phyloP scores from a whole-genome alignment of 2,329 filamentous ascomycete genomes.

The Colletotrichum phormii region DNA sequence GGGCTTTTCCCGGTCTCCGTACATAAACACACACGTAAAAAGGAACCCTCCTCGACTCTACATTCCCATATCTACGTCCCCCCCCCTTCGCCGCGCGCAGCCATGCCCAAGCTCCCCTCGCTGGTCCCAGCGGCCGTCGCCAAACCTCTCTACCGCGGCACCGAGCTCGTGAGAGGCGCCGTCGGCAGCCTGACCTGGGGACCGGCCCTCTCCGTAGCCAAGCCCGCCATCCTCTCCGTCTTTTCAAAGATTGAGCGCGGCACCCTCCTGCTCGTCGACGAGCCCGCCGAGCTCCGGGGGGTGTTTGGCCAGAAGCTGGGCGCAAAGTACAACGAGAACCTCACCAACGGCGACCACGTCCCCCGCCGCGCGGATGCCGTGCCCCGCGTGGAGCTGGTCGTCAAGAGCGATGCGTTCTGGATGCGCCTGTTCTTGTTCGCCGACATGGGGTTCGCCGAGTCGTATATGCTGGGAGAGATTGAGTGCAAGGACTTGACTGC shows the following conservation, averaged over 20 bases:
- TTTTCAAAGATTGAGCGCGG: constrained; percentile 60
- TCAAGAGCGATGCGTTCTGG: constrained; percentile 78
- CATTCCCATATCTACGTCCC: background rate
- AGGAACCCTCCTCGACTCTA: background rate
- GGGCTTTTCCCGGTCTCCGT: background rate
- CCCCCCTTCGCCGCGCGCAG: background rate
- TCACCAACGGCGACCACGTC: constrained; percentile 46
- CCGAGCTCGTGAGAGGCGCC: constrained; percentile 54
- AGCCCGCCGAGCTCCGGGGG: constrained; percentile 53
- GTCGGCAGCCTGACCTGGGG: constrained; percentile 60
- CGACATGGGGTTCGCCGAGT: constrained; percentile 81
- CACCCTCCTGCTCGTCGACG: constrained; percentile 60
- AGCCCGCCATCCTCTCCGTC: constrained; percentile 56
- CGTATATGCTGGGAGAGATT: constrained; percentile 79
- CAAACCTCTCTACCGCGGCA: constrained; percentile 51
- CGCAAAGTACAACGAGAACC: constrained; percentile 49
- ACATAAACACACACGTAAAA: background rate
- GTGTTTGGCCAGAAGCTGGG: constrained; percentile 60
- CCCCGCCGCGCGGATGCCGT: constrained; percentile 47
- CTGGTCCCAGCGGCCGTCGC: constrained; percentile 51
- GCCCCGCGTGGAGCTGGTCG: constrained; percentile 64
- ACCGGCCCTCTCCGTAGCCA: constrained; percentile 59
- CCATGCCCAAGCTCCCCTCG: constrained; percentile 44
- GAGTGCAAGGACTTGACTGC: constrained; percentile 73
- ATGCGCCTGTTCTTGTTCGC: constrained; percentile 75